These are phyloP conservation scores for Calonectria pauciramosa DNA, from an alignment of 2,329 filamentous ascomycete genomes.

Conservation along the genomic window DNA sequence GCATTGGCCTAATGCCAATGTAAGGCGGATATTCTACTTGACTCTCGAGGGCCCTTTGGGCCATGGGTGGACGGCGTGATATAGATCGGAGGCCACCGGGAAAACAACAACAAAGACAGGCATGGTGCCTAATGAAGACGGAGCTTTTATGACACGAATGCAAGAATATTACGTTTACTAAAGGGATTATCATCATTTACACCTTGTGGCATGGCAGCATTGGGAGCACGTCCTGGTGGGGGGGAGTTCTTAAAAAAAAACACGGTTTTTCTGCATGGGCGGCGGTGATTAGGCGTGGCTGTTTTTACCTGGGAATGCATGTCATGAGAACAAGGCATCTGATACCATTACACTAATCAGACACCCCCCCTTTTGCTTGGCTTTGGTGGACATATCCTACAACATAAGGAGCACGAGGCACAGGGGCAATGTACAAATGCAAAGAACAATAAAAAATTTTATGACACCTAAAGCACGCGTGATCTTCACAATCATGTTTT, in stretches of 20 bases:
- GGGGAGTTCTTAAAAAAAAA: conserved; percentile 15
- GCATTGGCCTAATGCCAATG: conserved; percentile 56
- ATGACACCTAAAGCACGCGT: neutral
- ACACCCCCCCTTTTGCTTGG: neutral
- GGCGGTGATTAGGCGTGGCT: conserved; percentile 16
- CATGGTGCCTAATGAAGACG: conserved; percentile 23
- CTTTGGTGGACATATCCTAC: neutral
- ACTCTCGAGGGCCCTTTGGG: neutral
- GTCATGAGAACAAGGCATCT: neutral
- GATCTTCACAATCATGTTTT: neutral
- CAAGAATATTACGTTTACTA: conserved; percentile 29
- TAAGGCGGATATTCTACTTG: conserved; percentile 35
- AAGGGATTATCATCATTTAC: conserved; percentile 27
- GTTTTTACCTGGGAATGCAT: conserved; percentile 10
- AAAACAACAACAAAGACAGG: conserved; percentile 3
- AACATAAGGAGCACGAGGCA: neutral
- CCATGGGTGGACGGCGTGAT: conserved; percentile 14
- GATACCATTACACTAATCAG: neutral
- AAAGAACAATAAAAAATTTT: neutral
- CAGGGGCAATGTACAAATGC: neutral
- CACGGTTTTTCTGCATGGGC: conserved; percentile 23
- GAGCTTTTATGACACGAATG: conserved; percentile 36
- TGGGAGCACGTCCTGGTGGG: conserved; percentile 18
- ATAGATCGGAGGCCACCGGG: conserved; percentile 5
- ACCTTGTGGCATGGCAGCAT: neutral